Percentiles rank a stretch among this genome's conserved stretches.
Evolutionary conservation across 495 filamentous ascomycete genomes (phyloP).

Genomic region (Aspergillus kassunensis): DNA sequence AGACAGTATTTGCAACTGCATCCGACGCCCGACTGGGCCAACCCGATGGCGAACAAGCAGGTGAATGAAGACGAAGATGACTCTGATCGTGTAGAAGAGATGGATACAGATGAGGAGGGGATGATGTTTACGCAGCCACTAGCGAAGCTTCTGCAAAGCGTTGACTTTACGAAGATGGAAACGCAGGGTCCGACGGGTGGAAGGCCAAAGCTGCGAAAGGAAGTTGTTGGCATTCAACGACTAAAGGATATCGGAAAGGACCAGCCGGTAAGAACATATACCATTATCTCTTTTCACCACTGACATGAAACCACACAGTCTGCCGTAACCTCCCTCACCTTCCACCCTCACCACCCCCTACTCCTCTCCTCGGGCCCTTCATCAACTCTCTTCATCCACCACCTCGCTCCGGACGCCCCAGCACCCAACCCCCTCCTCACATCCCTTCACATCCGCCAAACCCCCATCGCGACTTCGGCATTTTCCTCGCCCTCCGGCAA

Average conservation of each 20-base stretch:
- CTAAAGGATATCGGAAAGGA: conserved; percentile 58
- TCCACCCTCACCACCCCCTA: conserved; percentile 85
- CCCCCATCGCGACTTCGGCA: conserved; percentile 72
- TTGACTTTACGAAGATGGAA: conserved; percentile 47
- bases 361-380: conserved; percentile 83
- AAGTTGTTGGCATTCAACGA: conserved; percentile 80
- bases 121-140: conserved; percentile 67
- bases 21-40: conserved; percentile 76
- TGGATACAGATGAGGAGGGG: conserved; percentile 59
- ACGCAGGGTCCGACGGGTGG: conserved; percentile 32
- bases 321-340: conserved; percentile 74
- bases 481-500: conserved; percentile 55
- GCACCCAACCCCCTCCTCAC: conserved; percentile 82
- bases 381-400: conserved; percentile 81
- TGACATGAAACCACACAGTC: conserved; percentile 62
- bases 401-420: conserved; percentile 72
- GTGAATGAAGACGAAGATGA: conserved; percentile 47
- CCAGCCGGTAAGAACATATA: conserved; percentile 48
- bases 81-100: conserved; percentile 30
- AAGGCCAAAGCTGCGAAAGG: conserved; percentile 70
- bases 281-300: not conserved
- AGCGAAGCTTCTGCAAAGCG: conserved; percentile 70
- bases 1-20: conserved; percentile 78
- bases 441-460: conserved; percentile 77
- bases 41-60: conserved; percentile 47